phyloP scores from a whole-genome alignment of 352 stramenopile genomes.

The Phytophthora vignae region DNA sequence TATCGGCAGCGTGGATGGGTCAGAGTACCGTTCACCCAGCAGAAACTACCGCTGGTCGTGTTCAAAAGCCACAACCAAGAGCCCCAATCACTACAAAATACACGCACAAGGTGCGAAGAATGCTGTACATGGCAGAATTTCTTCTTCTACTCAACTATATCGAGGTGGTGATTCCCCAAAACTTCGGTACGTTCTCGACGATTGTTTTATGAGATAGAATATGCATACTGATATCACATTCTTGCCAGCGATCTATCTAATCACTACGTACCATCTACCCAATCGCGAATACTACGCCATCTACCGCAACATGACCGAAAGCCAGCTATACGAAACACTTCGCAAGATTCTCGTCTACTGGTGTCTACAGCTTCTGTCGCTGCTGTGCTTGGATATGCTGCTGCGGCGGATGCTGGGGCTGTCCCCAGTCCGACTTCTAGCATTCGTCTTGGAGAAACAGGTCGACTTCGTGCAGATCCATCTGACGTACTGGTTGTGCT shows the following conservation, averaged over 20 bases:
- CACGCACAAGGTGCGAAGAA: background rate
- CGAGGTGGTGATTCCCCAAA: background rate
- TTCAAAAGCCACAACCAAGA: background rate
- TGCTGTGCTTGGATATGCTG: conserved; percentile 1
- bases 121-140: conserved; percentile 1
- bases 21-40: background rate
- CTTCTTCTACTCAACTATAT: background rate
- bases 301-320: background rate
- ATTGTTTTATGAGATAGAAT: background rate
- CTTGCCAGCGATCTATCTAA: conserved; percentile 5
- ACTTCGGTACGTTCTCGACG: background rate
- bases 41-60: background rate
- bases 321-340: conserved; percentile 1
- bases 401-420: conserved; percentile 8
- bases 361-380: conserved; percentile 10
- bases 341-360: conserved; percentile 14
- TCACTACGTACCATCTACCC: conserved; percentile 7
- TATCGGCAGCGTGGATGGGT: background rate
- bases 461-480: conserved; percentile 27
- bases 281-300: conserved; percentile 19
- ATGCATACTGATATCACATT: background rate
- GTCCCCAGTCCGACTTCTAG: conserved; percentile 31
- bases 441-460: conserved; percentile 45
- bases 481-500: conserved; percentile 44
- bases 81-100: background rate